These are phyloP conservation scores for Microsporum canis DNA, from an alignment of 2,329 filamentous ascomycete genomes.

Conservation along the genomic window DNA sequence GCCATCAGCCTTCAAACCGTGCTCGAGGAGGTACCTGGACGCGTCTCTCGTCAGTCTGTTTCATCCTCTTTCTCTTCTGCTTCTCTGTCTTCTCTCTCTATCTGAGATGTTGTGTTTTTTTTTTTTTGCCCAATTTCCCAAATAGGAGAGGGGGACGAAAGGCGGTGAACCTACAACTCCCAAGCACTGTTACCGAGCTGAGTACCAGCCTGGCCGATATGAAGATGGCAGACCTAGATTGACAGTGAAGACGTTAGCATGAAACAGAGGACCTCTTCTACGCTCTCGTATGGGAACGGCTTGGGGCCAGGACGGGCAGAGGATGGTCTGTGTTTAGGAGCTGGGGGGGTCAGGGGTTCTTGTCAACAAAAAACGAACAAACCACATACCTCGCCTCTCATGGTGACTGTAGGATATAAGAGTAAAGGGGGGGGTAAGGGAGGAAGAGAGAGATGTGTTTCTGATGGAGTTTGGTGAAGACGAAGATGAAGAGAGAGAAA, in stretches of 20 bases:
- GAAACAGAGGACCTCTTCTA: conserved; percentile 6
- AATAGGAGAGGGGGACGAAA: conserved; percentile 2
- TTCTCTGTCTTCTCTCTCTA: neutral
- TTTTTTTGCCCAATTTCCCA: neutral
- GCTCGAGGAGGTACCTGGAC: conserved; percentile 52
- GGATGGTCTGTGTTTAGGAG: conserved; percentile 11
- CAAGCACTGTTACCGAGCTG: conserved; percentile 59
- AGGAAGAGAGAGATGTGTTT: conserved; percentile 1
- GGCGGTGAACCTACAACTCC: conserved; percentile 48
- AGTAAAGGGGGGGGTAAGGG: neutral
- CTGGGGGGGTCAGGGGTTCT: conserved; percentile 13
- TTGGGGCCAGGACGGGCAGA: conserved; percentile 1
- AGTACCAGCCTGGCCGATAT: conserved; percentile 57
- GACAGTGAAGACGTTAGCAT: conserved; percentile 8
- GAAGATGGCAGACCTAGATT: conserved; percentile 51
- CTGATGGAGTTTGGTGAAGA: conserved; percentile 4
- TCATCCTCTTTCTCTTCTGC: neutral
- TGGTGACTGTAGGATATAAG: conserved; percentile 15
- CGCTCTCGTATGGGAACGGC: neutral
- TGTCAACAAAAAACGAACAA: conserved; percentile 14
- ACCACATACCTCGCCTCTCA: conserved; percentile 28
- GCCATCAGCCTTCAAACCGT: conserved; percentile 52
- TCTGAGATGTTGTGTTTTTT: neutral
- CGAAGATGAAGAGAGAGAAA: neutral
- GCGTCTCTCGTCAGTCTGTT: neutral